Evolutionary conservation across 2,329 filamentous ascomycete genomes (phyloP).

Genomic region (Penicillium sp.): DNA sequence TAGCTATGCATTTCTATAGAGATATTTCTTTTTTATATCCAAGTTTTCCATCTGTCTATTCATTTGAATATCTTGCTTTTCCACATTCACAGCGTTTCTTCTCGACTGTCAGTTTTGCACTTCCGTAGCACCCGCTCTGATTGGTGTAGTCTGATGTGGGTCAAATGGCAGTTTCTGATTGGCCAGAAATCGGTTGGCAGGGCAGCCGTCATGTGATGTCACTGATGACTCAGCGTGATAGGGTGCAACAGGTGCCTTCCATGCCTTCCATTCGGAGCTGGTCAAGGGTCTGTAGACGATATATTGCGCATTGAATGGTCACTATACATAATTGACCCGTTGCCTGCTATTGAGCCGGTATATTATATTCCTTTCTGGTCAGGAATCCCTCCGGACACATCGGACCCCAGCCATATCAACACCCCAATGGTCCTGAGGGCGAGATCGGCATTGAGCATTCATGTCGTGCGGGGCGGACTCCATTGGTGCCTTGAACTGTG

Average conservation of each 20-base stretch:
- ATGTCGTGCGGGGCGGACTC: conserved; percentile 15
- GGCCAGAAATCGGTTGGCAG: conserved; percentile 15
- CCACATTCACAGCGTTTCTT: background rate
- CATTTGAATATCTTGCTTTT: conserved; percentile 4
- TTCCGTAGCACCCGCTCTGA: conserved; percentile 3
- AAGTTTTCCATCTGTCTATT: background rate
- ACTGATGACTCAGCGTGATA: conserved; percentile 13
- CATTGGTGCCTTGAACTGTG: background rate
- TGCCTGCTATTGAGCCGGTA: background rate
- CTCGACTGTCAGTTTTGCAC: background rate
- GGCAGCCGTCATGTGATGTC: conserved; percentile 19
- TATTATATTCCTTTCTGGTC: background rate
- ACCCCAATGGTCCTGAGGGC: conserved; percentile 1
- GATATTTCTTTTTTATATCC: background rate
- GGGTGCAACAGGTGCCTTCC: background rate
- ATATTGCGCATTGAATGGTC: background rate
- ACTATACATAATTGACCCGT: background rate
- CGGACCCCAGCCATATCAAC: conserved; percentile 1
- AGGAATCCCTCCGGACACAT: background rate
- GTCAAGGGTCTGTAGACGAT: background rate
- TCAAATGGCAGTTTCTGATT: conserved; percentile 4
- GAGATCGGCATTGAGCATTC: conserved; percentile 4
- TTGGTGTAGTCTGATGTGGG: conserved; percentile 13
- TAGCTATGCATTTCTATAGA: background rate
- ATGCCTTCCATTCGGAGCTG: background rate